Evolutionary conservation across 169 alveolate species (phyloP).

Genomic region (Babesia caballi): DNA sequence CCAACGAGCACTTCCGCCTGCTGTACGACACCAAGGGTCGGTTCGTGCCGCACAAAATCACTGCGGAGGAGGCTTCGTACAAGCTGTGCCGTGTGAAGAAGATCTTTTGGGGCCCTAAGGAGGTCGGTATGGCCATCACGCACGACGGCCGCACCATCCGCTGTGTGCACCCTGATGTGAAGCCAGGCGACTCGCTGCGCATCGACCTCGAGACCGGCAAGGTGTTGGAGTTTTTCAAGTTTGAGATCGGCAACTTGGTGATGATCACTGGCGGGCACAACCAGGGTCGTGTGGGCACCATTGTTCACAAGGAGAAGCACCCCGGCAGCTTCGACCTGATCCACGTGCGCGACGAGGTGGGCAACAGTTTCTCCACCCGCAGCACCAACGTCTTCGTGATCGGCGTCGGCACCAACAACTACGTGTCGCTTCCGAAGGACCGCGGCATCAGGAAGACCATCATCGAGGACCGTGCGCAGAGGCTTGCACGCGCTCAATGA

Average conservation of each 20-base stretch:
- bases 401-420: conserved; percentile 93
- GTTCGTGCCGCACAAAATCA: conserved; percentile 92
- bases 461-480: conserved; percentile 87
- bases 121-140: conserved; percentile 93
- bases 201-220: conserved; percentile 93
- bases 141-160: conserved; percentile 99
- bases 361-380: conserved; percentile 94
- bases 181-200: conserved; percentile 94
- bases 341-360: conserved; percentile 92
- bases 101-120: conserved; percentile 93
- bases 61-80: conserved; percentile 92
- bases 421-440: conserved; percentile 91
- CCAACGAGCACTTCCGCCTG: conserved; percentile 93
- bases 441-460: conserved; percentile 89
- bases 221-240: conserved; percentile 90
- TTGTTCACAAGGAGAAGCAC: conserved; percentile 93
- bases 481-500: conserved; percentile 70
- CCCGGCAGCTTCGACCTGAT: conserved; percentile 95
- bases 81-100: conserved; percentile 94
- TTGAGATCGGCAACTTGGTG: conserved; percentile 91
- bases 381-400: conserved; percentile 93
- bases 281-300: conserved; percentile 98
- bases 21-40: conserved; percentile 98
- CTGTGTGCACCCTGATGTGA: conserved; percentile 96
- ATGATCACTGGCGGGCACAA: conserved; percentile 97